Percentiles rank a stretch among this genome's conserved stretches.
phyloP scores from a whole-genome alignment of 768 basidiomycete genomes.

The Mycena rosella region DNA sequence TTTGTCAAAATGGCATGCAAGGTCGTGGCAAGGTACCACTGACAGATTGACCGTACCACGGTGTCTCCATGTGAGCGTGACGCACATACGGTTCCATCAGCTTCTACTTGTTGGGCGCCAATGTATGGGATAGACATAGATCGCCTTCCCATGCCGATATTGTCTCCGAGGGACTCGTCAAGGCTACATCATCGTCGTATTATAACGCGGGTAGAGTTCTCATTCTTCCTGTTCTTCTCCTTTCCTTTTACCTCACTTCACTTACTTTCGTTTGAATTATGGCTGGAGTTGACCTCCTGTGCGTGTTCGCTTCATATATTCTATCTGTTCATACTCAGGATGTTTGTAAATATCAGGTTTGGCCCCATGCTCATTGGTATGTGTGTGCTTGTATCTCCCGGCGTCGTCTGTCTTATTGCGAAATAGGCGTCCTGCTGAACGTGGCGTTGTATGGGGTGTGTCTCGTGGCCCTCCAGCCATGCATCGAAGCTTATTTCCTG shows the following conservation, averaged over 20 bases:
- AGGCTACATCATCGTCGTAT: no score
- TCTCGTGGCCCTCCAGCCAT: not conserved
- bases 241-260: slow-evolving; percentile 2
- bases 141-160: no score
- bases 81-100: slow-evolving; percentile 12
- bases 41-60: slow-evolving; percentile 13
- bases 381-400: not conserved
- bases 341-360: not conserved
- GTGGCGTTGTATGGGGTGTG: slow-evolving; percentile 28
- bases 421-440: slow-evolving; percentile 28
- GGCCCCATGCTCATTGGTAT: slow-evolving; percentile 32
- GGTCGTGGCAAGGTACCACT: no score
- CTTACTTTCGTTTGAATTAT: slow-evolving; percentile 21
- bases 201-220: no score
- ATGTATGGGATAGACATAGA: no score
- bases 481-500: not conserved
- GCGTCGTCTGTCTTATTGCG: not conserved
- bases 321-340: not conserved
- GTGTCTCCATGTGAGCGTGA: slow-evolving; percentile 15
- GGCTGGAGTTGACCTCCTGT: slow-evolving; percentile 36
- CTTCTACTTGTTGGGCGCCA: no score
- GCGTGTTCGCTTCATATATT: not conserved
- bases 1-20: no score
- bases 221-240: not conserved
- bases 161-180: no score